phyloP scores from a whole-genome alignment of 441 rosid genomes.

The Metrosideros polymorpha region DNA sequence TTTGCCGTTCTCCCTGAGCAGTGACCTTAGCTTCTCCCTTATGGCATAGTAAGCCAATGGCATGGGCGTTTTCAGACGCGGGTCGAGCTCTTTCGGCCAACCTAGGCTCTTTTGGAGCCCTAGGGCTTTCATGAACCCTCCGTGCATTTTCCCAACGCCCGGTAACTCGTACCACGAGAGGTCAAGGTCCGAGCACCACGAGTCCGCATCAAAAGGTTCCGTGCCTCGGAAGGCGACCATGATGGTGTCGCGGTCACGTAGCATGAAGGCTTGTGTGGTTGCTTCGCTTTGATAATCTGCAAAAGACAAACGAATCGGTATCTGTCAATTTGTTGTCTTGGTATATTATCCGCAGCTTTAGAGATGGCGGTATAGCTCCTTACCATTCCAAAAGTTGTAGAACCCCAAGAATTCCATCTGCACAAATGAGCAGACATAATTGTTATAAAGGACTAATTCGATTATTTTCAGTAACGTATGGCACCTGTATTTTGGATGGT shows the following conservation, averaged over 20 bases:
- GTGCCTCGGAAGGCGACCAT: constrained; percentile 77
- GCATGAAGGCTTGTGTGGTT: constrained; percentile 46
- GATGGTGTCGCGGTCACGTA: constrained; percentile 36
- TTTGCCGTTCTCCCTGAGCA: constrained; percentile 15
- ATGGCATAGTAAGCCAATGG: constrained; percentile 47
- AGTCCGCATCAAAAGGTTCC: constrained; percentile 59
- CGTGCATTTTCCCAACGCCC: constrained; percentile 50
- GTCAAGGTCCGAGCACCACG: constrained; percentile 67
- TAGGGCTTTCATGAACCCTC: constrained; percentile 71
- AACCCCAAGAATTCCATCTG: constrained; percentile 67
- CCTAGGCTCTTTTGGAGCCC: constrained; percentile 48
- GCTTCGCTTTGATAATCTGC: constrained; percentile 58
- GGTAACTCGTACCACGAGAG: constrained; percentile 65
- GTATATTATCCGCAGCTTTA: background rate
- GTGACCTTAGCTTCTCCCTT: constrained; percentile 26
- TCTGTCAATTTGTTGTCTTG: background rate
- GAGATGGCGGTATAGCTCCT: background rate
- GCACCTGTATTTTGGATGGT: background rate
- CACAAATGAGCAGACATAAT: background rate
- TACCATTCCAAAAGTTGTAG: constrained; percentile 64
- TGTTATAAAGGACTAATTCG: background rate
- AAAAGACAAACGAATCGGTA: background rate
- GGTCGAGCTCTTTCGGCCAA: constrained; percentile 31
- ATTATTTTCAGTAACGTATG: background rate
- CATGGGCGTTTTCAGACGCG: constrained; percentile 2